Evolutionary conservation across 2,329 filamentous ascomycete species (phyloP), one percentile per base, ranked within the genome.

Genomic region (Periconia sp.): DNA sequence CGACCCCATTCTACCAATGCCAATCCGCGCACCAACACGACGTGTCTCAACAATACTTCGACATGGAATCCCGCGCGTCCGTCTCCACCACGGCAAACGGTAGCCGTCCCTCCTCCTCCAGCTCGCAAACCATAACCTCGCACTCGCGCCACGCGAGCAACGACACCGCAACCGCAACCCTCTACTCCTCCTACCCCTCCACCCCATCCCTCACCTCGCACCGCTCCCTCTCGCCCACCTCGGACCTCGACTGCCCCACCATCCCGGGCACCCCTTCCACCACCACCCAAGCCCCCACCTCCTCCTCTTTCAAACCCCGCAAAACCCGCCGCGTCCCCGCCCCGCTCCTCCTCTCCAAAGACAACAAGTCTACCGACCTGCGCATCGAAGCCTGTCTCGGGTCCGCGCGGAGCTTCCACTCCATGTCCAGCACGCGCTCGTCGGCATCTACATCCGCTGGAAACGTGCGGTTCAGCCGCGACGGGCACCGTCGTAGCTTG

Each of bases 1-100:
- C 52, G 40, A 45, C 54, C 1, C 61, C 67, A 0, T 73, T 73
- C 53, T 73, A 73, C 61, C 63, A 67, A 41, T 68, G 66, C 58
- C 59, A 63, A 35, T 49, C 55, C 11, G 11, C 41, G 15, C 52
- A 30, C 50, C 49, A 23, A 52, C 43, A 6, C 55, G 49, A 45
- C 27, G 50, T 37, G 35, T 54, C 43, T 3, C 43, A 45, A 18
- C 43, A 45, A 31, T 45, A 45, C 43, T 45, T 45, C 43, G 43
- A 30, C 20, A 45, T 45, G 43, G 31, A 47, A 30, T 31, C 53
- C 6, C 44, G 20, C 18, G 55, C 59, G 9, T 60, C 55, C 27
- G 66, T 63, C 30, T 53, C 53, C 10, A 67, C 60, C 0, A 49
- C 41, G 6, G 15, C 54, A 48, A 30, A 20, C 31, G 31, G 31